These are phyloP conservation scores for Nematocida minor DNA, from an alignment of 371 early-diverging fungal species.

Conservation along the genomic window DNA sequence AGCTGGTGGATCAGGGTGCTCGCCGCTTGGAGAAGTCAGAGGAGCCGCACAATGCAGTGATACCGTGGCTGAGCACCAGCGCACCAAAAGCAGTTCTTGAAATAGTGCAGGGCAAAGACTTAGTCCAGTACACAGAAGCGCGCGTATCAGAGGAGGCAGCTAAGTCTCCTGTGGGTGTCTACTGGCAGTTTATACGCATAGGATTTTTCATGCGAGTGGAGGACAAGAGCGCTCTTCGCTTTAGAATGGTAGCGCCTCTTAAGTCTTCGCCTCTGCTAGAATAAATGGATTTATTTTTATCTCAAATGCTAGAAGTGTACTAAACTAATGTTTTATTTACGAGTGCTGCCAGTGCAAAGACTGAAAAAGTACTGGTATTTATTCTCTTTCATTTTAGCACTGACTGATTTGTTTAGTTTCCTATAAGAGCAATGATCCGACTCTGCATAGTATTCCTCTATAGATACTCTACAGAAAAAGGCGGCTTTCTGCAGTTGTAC, in stretches of 20 bases:
- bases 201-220: slow-evolving; percentile 39
- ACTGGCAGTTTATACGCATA: slow-evolving; percentile 45
- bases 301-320: background rate
- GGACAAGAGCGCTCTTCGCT: background rate
- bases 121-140: background rate
- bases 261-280: slow-evolving; percentile 30
- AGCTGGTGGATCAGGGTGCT: background rate
- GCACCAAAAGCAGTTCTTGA: slow-evolving; percentile 13
- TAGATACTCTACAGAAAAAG: no score
- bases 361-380: no score
- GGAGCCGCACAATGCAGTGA: slow-evolving; percentile 1
- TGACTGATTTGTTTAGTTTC: no score
- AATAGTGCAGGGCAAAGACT: slow-evolving; percentile 6
- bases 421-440: no score
- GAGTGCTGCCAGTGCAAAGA: no score
- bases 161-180: background rate
- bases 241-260: slow-evolving; percentile 45
- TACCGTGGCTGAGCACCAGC: slow-evolving; percentile 17
- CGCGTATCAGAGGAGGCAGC: slow-evolving; percentile 17
- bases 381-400: no score
- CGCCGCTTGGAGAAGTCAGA: background rate
- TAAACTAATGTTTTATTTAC: background rate
- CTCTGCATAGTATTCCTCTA: no score
- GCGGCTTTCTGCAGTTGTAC: no score
- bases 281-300: background rate